Base-by-base conservation (phyloP, 345 rosid species). In the Cardamine resedifolia region DNA sequence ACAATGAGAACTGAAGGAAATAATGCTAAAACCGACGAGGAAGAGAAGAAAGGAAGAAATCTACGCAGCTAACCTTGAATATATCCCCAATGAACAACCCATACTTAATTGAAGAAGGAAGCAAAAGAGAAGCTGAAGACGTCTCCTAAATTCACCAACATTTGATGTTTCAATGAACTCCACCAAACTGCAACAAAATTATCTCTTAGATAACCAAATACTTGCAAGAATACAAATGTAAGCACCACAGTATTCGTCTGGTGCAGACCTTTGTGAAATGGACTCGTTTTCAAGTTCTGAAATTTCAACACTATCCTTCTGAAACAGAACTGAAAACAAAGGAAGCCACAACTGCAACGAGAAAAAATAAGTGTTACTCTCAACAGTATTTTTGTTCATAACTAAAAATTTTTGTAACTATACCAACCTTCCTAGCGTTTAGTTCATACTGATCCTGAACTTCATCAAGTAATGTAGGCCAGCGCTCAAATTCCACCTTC, bases 311-410 rank as follows among this genome's bases (percentile, higher is more conserved):
- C 85, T 67, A 71, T 80, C 75, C 51, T 73, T 64, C 63, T 65
- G 83, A 51, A 71, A 80, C 77, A 95, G 87, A 85, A 95, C 83
- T 11, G 90, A 87, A 81, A 70, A 88, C 67, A 95, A 84, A 53
- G 97, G 96, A 84, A 95, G 91, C 99, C 99, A 95, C 66, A 95
- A 82, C 99, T 94, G 93, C 90, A 89, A 73, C 31, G 38, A 66
- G 58, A 67, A 76, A 26, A 51, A 18, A 11, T 21, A 58, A 50
- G 59, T 41, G 59, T 77, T 43, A 58, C 43, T 63, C 28, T 18
- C 20, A 19, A 18, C 50, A 50, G 56, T 66, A 34, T 33, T 43
- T 31, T 77, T 44, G 59, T 74, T 57, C 72, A 69, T 21, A 26
- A 69, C 45, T 66, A 44, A 30, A n/a, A 15, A 30, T 50, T 41